Evolutionary conservation across 1,139 yeast genomes (phyloP), one percentile per base, ranked within the genome.

Genomic region (Debaryomycetaceae sp.): DNA sequence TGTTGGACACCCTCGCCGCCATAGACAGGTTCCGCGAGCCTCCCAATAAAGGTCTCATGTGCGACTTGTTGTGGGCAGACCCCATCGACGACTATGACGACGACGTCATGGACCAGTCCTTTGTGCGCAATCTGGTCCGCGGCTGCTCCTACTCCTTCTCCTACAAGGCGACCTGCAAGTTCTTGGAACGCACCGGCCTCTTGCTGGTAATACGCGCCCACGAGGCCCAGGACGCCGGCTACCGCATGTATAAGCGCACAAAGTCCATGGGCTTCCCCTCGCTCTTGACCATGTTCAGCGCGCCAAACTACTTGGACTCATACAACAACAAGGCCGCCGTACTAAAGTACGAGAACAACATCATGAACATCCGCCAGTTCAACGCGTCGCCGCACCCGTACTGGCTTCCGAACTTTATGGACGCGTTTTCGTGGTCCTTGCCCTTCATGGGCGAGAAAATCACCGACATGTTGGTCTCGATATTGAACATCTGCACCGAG

Each of bases 31-130:
- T 86, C 53, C 73, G 75, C 39, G 98, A 92, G 49, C 86, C 90
- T 16, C 98, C 99, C 1, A 98, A 92, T 44, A 98, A 90, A 50
- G 98, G 98, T 0, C 94, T 95, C 19, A 92, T 90, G 97, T 97
- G 98, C 1, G 99, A 90, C 52, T 61, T 90, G 33, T 96, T 90
- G 13, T 90, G 99, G 99, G 80, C 94, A 10, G 99, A 90, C 46
- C 98, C 99, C 5, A 98, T 98, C 6, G 92, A 87, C 54, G 82
- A 92, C 19, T 92, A 92, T 63, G 98, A 98, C 20, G 66, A 75
- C 32, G 92, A 85, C 43, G 87, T 90, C 29, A 94, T 86, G 32
- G 79, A 81, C 48, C 83, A 85, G 19, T 61, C 66, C 11, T 90
- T 74, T 47, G 42, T 62, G n/a, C 44, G 58, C 32, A 90, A 90